phyloP scores from a whole-genome alignment of 2,329 filamentous ascomycete genomes.

The Stagonosporopsis chrysanthemi region DNA sequence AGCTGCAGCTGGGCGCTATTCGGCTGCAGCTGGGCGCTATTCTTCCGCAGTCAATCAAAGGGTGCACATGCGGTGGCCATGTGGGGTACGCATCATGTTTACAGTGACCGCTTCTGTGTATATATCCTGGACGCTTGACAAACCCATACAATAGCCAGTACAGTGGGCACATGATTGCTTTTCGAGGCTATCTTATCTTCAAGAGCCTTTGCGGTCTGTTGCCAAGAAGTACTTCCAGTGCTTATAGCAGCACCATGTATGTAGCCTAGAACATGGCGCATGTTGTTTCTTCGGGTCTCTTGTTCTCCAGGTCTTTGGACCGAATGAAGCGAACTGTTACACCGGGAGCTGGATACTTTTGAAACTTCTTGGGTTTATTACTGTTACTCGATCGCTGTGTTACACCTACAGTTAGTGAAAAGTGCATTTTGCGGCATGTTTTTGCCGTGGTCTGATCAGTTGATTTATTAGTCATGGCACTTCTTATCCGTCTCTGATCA shows the following conservation, averaged over 20 bases:
- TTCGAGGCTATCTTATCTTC: background rate
- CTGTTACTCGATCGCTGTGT: background rate
- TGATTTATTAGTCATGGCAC: background rate
- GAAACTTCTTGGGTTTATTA: background rate
- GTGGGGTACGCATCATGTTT: too few relatives aligned
- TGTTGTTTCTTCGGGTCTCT: background rate
- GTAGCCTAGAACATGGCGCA: background rate
- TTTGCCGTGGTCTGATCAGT: background rate
- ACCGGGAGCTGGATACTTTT: constrained; percentile 3
- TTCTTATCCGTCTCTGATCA: background rate
- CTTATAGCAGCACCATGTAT: background rate
- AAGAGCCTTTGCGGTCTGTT: background rate
- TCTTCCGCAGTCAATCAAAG: constrained; percentile 3
- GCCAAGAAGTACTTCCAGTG: background rate
- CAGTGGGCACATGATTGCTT: background rate
- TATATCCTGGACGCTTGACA: background rate
- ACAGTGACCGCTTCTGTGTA: background rate
- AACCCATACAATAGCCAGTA: background rate
- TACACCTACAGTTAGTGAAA: background rate
- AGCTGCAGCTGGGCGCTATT: constrained; percentile 6
- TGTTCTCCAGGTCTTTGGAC: constrained; percentile 4
- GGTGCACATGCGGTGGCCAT: constrained; percentile 1
- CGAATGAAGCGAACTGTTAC: constrained; percentile 14
- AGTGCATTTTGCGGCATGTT: background rate
- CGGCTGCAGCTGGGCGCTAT: background rate